A percentile compares a stretch with the other conserved stretches of the same genome.
These are phyloP conservation scores for Caloboletus firmus DNA, from an alignment of 1,284 basidiomycete species.

Conservation along the genomic window DNA sequence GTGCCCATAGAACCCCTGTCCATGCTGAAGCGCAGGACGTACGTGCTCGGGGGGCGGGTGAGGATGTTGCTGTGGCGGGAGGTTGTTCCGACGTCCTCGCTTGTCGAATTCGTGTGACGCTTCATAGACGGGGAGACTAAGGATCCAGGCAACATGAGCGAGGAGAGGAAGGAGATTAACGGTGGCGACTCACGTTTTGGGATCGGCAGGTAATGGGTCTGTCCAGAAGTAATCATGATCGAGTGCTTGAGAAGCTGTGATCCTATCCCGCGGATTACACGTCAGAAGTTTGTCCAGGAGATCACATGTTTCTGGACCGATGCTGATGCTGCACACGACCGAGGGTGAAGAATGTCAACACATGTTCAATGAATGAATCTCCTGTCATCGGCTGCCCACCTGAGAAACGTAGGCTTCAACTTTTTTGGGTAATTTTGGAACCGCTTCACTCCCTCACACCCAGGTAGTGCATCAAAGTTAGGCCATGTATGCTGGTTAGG, in stretches of 20 bases:
- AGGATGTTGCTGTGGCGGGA: constrained; percentile 17
- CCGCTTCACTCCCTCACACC: constrained; percentile 75
- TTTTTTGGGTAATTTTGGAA: constrained; percentile 54
- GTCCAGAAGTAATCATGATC: constrained; percentile 94
- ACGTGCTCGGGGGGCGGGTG: constrained; percentile 28
- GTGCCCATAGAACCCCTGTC: constrained; percentile 30
- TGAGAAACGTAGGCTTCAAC: constrained; percentile 58
- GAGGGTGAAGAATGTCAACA: constrained; percentile 10
- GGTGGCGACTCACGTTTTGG: constrained; percentile 61
- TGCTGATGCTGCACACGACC: constrained; percentile 39
- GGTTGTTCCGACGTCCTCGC: constrained; percentile 57
- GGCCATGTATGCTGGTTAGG: constrained; percentile 85
- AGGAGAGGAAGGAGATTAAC: not conserved
- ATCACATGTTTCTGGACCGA: constrained; percentile 79
- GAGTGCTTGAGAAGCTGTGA: constrained; percentile 87
- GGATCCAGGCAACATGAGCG: not conserved
- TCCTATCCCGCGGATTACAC: constrained; percentile 88
- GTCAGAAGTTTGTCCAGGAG: constrained; percentile 88
- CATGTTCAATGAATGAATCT: not conserved
- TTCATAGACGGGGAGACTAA: constrained; percentile 72
- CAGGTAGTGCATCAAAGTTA: constrained; percentile 75
- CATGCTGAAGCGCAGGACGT: constrained; percentile 33
- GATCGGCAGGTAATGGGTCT: constrained; percentile 81
- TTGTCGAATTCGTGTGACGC: constrained; percentile 85
- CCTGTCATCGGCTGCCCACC: constrained; percentile 41